A percentile compares a stretch with the other conserved stretches of the same genome.
These are phyloP conservation scores for Pezicula carpinea DNA, from an alignment of 2,329 filamentous ascomycete genomes.

Conservation along the genomic window DNA sequence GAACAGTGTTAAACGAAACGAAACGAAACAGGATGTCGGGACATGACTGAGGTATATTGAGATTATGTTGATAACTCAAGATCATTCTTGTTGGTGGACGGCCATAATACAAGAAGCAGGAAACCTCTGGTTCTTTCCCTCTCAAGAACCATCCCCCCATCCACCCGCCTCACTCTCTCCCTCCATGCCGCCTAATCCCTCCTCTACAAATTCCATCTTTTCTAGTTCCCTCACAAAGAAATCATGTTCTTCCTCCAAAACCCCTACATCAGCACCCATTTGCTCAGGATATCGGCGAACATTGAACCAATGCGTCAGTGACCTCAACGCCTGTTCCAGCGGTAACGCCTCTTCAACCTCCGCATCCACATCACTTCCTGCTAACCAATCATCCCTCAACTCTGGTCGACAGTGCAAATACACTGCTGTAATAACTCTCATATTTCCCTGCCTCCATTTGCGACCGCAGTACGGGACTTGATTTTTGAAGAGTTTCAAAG, in stretches of 20 bases:
- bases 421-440: conserved; percentile 96
- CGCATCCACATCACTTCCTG: conserved; percentile 84
- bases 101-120: too few species aligned
- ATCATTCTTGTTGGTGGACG: too few species aligned
- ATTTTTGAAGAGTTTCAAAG: conserved; percentile 96
- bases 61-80: too few species aligned
- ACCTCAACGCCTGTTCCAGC: conserved; percentile 83
- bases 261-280: conserved; percentile 51
- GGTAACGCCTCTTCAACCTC: conserved; percentile 92
- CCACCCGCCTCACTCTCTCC: conserved; percentile 23
- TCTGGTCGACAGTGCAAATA: conserved; percentile 93
- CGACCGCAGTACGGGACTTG: conserved; percentile 97
- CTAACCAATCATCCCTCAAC: conserved; percentile 90
- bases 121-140: background rate
- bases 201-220: conserved; percentile 50
- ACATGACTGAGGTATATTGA: too few species aligned
- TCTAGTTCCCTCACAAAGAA: conserved; percentile 77
- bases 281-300: conserved; percentile 75
- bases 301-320: conserved; percentile 93
- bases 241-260: conserved; percentile 68
- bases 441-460: conserved; percentile 97
- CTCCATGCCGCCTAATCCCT: conserved; percentile 25
- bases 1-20: too few species aligned
- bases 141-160: conserved; percentile 12
- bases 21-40: too few species aligned